These are phyloP conservation scores for Pulicaria dysenterica DNA, from an alignment of 129 eudicot genomes.

Conservation along the genomic window DNA sequence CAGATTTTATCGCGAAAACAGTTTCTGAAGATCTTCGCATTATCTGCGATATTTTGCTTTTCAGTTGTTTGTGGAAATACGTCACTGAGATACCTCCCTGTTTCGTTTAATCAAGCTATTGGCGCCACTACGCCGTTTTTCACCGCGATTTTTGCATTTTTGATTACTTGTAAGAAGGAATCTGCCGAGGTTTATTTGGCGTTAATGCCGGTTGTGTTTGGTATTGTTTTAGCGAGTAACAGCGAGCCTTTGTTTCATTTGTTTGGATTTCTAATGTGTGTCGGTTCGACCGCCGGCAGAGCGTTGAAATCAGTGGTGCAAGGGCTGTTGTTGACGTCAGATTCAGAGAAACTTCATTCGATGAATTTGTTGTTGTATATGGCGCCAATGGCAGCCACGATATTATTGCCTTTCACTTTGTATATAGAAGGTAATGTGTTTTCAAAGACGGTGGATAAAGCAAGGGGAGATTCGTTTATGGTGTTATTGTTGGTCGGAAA, in stretches of 20 bases:
- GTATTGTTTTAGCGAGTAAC: slow-evolving; percentile 79
- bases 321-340: slow-evolving; percentile 64
- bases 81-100: slow-evolving; percentile 70
- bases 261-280: slow-evolving; percentile 68
- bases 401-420: slow-evolving; percentile 63
- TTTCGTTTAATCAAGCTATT: slow-evolving; percentile 80
- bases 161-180: slow-evolving; percentile 75
- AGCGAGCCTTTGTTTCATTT: slow-evolving; percentile 78
- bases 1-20: slow-evolving; percentile 61
- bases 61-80: slow-evolving; percentile 87
- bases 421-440: slow-evolving; percentile 79
- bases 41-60: slow-evolving; percentile 63
- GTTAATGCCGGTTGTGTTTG: slow-evolving; percentile 67
- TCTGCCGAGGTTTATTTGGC: slow-evolving; percentile 65
- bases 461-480: slow-evolving; percentile 56
- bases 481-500: slow-evolving; percentile 63
- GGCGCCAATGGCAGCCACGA: slow-evolving; percentile 83
- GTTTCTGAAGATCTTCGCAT: slow-evolving; percentile 64
- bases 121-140: slow-evolving; percentile 90
- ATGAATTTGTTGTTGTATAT: slow-evolving; percentile 76
- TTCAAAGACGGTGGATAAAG: slow-evolving; percentile 53
- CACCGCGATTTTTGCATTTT: slow-evolving; percentile 74
- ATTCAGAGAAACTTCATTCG: slow-evolving; percentile 70
- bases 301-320: slow-evolving; percentile 88
- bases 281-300: slow-evolving; percentile 74